A percentile compares a stretch with the other conserved stretches of the same genome.
Conservation (phyloP, 345 rosid species). For the Geranium rotundifolium region DNA sequence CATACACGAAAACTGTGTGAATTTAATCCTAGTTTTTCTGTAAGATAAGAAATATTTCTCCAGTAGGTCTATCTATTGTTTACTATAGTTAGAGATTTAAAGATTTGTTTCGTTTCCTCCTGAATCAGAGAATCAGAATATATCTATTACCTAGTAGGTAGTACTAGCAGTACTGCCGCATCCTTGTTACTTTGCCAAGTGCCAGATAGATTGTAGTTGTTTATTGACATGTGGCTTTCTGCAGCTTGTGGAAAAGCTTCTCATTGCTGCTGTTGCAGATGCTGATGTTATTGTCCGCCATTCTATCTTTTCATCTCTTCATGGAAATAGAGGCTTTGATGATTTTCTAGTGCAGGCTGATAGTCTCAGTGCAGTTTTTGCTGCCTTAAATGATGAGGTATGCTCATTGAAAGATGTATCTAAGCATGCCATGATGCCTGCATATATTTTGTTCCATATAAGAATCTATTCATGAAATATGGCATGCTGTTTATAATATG, state of each 20-base stretch:
- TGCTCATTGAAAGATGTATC: not conserved
- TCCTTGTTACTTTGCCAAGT: not conserved
- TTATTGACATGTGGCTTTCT: conserved; percentile 12
- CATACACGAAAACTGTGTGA: too few species aligned
- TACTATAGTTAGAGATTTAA: too few species aligned
- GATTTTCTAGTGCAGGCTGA: conserved; percentile 97
- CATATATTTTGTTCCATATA: too few species aligned
- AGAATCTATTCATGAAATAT: too few species aligned
- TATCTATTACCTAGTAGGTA: not conserved
- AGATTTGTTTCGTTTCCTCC: too few species aligned
- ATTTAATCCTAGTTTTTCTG: too few species aligned
- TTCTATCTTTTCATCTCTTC: conserved; percentile 75
- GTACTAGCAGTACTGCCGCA: not conserved
- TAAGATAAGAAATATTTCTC: too few species aligned
- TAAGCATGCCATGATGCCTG: not conserved
- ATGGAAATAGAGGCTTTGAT: conserved; percentile 78
- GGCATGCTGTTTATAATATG: too few species aligned
- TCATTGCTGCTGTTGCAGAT: conserved; percentile 89
- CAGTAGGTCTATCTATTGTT: too few species aligned
- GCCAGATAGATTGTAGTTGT: not conserved
- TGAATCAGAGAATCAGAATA: too few species aligned
- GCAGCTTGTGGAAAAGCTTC: conserved; percentile 99
- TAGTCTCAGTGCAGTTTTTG: conserved; percentile 89
- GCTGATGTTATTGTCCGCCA: conserved; percentile 92
- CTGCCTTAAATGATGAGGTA: conserved; percentile 99